Conservation (phyloP, 2,329 filamentous ascomycete genomes). For the Claviceps sp. region DNA sequence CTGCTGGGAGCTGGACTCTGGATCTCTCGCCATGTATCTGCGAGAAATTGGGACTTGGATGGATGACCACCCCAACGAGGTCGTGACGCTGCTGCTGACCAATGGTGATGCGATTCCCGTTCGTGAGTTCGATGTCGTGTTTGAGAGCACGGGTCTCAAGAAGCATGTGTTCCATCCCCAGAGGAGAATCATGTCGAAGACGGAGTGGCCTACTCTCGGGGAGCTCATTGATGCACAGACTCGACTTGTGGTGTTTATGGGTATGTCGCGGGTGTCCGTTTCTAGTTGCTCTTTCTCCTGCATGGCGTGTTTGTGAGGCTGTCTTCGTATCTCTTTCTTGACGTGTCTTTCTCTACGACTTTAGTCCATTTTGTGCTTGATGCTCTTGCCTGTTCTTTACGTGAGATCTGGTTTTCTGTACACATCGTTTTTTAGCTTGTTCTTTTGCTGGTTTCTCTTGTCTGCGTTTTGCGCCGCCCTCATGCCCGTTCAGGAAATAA, state of each 20-base stretch:
- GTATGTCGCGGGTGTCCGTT: constrained; percentile 20
- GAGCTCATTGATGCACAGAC: constrained; percentile 48
- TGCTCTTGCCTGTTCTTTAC: not conserved
- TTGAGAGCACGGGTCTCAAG: constrained; percentile 40
- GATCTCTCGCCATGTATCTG: constrained; percentile 42
- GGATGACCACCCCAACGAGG: constrained; percentile 42
- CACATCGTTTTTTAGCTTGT: not conserved
- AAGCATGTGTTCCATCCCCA: constrained; percentile 41
- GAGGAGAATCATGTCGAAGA: constrained; percentile 21
- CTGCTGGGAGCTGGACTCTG: constrained; percentile 46
- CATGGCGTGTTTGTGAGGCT: too few species aligned
- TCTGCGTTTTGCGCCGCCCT: not conserved
- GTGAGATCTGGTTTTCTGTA: too few species aligned
- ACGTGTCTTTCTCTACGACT: not conserved
- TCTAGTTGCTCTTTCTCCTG: too few species aligned
- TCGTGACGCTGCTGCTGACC: constrained; percentile 49
- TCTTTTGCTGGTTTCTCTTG: not conserved
- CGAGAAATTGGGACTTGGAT: constrained; percentile 46
- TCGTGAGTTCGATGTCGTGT: constrained; percentile 39
- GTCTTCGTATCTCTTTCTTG: too few species aligned
- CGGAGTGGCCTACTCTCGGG: constrained; percentile 58
- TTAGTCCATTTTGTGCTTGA: not conserved
- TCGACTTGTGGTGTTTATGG: constrained; percentile 59
- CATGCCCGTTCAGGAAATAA: not conserved
- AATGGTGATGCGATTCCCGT: constrained; percentile 47